Evolutionary conservation across 106 monocot species (phyloP), one percentile per base, ranked within the genome.

Genomic region (Allium fistulosum): DNA sequence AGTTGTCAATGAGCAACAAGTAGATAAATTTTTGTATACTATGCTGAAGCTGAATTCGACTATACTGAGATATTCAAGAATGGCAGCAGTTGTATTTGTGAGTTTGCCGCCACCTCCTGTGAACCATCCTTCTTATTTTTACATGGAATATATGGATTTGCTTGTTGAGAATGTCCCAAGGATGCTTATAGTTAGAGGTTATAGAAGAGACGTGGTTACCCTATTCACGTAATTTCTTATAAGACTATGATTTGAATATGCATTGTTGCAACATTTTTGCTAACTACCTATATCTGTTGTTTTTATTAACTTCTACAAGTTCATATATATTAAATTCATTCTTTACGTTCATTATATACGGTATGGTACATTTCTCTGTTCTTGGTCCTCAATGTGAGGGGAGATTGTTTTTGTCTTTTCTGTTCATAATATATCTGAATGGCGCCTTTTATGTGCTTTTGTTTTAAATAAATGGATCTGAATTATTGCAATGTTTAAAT

Each of bases 141-240:
- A 92, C 66, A 92, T 93, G 97, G 97, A 99, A 71, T 99, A 99
- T 61, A 85, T 99, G 97, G 97, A 99, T 83, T 74, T 92, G 26
- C 69, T 99, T 12, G 97, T 99, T 11, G 97, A 92, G 71, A 92
- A 99, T 70, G 79, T 99, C 6, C 92, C 97, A 0, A 82, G 97
- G 67, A 79, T 99, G 80, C 69, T 99, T 65, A 92, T 93, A 58
- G 97, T 99, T 45, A 80, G 97, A 46, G 97, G 97, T 15, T 99
- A 99, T 61, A 75, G 89, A 49, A 89, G 84, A 74, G 97, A 99
- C 76, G 97, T 99, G 13, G 90, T 99, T 45, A 99, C 97, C 13
- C 69, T 99, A 62, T 99, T 99, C 58, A 99, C 97, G 12, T 95
- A 71, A 72, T 1, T 1, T 55, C 15, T 55, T 8, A 55, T 15